Conservation (phyloP, 805 yeast genomes). For the Schizosaccharomyces pombe region ASM294v3 CU329670.1:264001-264500, state of each 20-base stretch:
- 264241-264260: slow-evolving; percentile 63
- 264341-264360: slow-evolving; percentile 42
- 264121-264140: slow-evolving; percentile 60
- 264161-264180: slow-evolving; percentile 71
- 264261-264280: slow-evolving; percentile 68
- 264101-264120: slow-evolving; percentile 45
- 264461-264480: slow-evolving; percentile 28
- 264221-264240: slow-evolving; percentile 50
- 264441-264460: slow-evolving; percentile 29
- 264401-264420: slow-evolving; percentile 16
- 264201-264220: slow-evolving; percentile 80
- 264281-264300: slow-evolving; percentile 71
- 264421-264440: slow-evolving; percentile 12
- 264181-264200: slow-evolving; percentile 80
- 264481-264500: slow-evolving; percentile 9
- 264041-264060: slow-evolving; percentile 88
- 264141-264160: slow-evolving; percentile 64
- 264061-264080: slow-evolving; percentile 85
- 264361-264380: slow-evolving; percentile 42
- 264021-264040: slow-evolving; percentile 60
- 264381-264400: slow-evolving; percentile 14
- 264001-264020: slow-evolving; percentile 83
- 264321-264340: slow-evolving; percentile 48
- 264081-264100: slow-evolving; percentile 86
- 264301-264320: slow-evolving; percentile 63